Evolutionary conservation across 2,329 filamentous ascomycete genomes (phyloP).

Genomic region (Colletotrichum sp.): DNA sequence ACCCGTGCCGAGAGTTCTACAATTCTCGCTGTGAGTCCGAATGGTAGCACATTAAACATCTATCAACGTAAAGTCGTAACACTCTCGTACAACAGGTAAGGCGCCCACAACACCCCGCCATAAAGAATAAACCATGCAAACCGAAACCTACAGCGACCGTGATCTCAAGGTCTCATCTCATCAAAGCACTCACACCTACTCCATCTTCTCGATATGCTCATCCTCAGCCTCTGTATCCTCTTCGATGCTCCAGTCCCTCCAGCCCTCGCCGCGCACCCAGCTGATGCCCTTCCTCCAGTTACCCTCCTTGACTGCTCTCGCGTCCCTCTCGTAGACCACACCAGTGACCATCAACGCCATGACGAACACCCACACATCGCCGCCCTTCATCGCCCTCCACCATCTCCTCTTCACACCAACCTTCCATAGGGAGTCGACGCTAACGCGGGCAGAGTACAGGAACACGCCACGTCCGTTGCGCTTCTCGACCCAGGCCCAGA

Average conservation of each 20-base stretch:
- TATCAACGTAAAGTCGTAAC: not conserved
- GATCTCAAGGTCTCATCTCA: not conserved
- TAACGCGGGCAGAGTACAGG: slow-evolving; percentile 78
- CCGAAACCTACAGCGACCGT: not conserved
- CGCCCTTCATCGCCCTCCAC: slow-evolving; percentile 83
- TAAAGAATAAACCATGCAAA: not conserved
- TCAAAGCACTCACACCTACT: not conserved
- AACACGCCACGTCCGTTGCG: slow-evolving; percentile 71
- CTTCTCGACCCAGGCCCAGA: slow-evolving; percentile 83
- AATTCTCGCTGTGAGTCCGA: no score
- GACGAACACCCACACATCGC: slow-evolving; percentile 86
- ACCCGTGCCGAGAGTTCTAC: no score
- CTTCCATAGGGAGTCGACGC: slow-evolving; percentile 87
- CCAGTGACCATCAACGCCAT: slow-evolving; percentile 79
- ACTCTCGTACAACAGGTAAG: not conserved
- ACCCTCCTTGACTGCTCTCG: slow-evolving; percentile 69
- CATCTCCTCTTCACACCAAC: slow-evolving; percentile 89
- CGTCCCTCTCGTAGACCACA: slow-evolving; percentile 75
- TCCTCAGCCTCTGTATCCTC: slow-evolving; percentile 56
- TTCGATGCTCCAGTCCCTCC: slow-evolving; percentile 67
- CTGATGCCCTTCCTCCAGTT: slow-evolving; percentile 74
- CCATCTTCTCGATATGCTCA: slow-evolving; percentile 23
- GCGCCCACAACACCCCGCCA: not conserved
- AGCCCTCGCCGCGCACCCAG: slow-evolving; percentile 78
- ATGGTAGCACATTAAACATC: not conserved